These are phyloP conservation scores for Exophiala aquamarina DNA, from an alignment of 2,329 filamentous ascomycete species.

Conservation along the genomic window DNA sequence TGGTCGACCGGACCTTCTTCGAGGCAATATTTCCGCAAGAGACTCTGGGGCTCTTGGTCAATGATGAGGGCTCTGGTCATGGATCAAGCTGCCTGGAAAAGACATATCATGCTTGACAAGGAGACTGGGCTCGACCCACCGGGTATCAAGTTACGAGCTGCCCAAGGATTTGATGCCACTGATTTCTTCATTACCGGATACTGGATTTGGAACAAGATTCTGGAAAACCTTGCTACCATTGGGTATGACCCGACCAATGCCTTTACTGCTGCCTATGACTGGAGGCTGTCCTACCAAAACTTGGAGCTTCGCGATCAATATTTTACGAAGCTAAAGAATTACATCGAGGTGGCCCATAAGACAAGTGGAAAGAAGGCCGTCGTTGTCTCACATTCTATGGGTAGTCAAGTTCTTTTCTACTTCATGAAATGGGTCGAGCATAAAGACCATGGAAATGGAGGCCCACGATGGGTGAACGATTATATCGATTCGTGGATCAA, in stretches of 20 bases:
- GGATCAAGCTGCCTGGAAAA: slow-evolving; percentile 94
- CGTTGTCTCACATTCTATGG: slow-evolving; percentile 94
- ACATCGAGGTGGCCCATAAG: slow-evolving; percentile 81
- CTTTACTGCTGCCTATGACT: slow-evolving; percentile 76
- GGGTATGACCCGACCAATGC: slow-evolving; percentile 86
- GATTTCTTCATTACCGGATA: slow-evolving; percentile 83
- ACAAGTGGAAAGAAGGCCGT: slow-evolving; percentile 77
- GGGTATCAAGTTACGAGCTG: slow-evolving; percentile 83
- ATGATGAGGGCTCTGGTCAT: slow-evolving; percentile 96
- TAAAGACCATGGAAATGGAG: slow-evolving; percentile 74
- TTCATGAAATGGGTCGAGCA: slow-evolving; percentile 82
- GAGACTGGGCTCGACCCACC: slow-evolving; percentile 87
- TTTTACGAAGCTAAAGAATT: slow-evolving; percentile 83
- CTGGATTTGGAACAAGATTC: slow-evolving; percentile 99
- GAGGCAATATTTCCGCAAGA: slow-evolving; percentile 87
- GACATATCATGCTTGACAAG: slow-evolving; percentile 95
- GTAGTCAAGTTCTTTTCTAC: slow-evolving; percentile 85
- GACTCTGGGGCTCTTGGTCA: slow-evolving; percentile 96
- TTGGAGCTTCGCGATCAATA: slow-evolving; percentile 90
- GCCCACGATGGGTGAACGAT: slow-evolving; percentile 83
- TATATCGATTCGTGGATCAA: slow-evolving; percentile 97
- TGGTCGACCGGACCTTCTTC: slow-evolving; percentile 89
- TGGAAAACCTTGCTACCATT: slow-evolving; percentile 93
- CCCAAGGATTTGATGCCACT: slow-evolving; percentile 94
- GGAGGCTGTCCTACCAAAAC: slow-evolving; percentile 87